These are phyloP conservation scores for Pyrenula aspistea DNA, from an alignment of 495 filamentous ascomycete species.

Conservation along the genomic window DNA sequence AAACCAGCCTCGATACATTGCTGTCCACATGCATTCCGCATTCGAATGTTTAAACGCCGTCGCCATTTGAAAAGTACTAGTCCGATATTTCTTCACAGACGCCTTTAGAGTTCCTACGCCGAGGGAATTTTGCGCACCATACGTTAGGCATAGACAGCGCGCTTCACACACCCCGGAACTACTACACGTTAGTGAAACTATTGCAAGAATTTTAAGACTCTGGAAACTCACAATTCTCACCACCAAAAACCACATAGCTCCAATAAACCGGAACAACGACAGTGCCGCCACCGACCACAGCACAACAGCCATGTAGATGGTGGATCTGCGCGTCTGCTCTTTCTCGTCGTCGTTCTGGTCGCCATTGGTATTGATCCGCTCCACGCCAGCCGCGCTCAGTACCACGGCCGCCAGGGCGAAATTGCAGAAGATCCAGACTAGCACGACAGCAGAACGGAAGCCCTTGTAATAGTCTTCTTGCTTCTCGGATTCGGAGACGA, in stretches of 20 bases:
- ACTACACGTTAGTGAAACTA: too few relatives aligned
- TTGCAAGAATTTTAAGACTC: too few relatives aligned
- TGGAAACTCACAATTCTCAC: neutral
- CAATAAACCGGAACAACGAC: conserved; percentile 79
- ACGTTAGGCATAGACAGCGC: too few relatives aligned
- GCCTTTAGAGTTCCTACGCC: too few relatives aligned
- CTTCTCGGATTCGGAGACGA: conserved; percentile 53
- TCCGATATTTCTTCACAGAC: too few relatives aligned
- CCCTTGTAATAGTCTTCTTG: conserved; percentile 99
- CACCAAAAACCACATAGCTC: conserved; percentile 83
- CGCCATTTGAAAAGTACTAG: too few relatives aligned
- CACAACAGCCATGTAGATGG: conserved; percentile 83
- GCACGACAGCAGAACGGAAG: conserved; percentile 80
- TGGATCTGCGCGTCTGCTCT: conserved; percentile 33
- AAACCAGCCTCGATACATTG: neutral
- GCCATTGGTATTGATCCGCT: conserved; percentile 42
- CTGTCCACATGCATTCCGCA: neutral
- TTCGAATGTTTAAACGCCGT: too few relatives aligned
- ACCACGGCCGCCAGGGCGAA: conserved; percentile 84
- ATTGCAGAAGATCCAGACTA: conserved; percentile 95
- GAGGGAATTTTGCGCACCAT: too few relatives aligned
- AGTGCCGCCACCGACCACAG: conserved; percentile 86
- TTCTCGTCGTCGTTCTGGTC: conserved; percentile 27
- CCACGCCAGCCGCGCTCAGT: conserved; percentile 68
- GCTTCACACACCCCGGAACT: too few relatives aligned